Evolutionary conservation across 208 protist species (phyloP), one percentile per base, ranked within the genome.

Genomic region (Trypanosoma cruzi): DNA sequence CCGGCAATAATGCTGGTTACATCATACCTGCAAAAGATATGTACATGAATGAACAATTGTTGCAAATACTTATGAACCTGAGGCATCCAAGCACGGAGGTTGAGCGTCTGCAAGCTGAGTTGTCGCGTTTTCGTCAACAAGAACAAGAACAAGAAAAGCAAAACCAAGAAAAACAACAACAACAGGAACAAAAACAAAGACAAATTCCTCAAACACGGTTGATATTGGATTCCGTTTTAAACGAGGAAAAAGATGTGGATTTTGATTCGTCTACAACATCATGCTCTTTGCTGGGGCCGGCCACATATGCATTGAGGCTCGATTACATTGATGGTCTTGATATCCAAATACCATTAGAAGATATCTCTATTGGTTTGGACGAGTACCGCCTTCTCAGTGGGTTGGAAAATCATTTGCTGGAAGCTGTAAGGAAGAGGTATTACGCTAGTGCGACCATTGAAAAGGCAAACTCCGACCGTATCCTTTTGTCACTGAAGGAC

Each of bases 351-450:
- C 82, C 82, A 18, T 68, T 89, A 29, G 60, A 77, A 42, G 82
- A 86, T 29, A 26, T 93, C 20, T 66, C 82, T 24, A 58, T 90
- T 16, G 46, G 42, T 0, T 59, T 89, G 40, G 84, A 86, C 54
- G 44, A 71, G 26, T 94, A 94, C 71, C 79, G 85, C 57, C 74
- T 94, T 70, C 80, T 82, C 36, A 68, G 73, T 31, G 68, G 67
- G 24, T 54, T 64, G n/a, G 66, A 75, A 18, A 73, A 82, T 53
- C 85, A 79, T 22, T 56, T 88, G 32, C 69, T 91, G 37, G 70
- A 90, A 60, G 77, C 78, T 36, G 64, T 74, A 13, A 22, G 69
- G 24, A 64, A 82, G 58, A 78, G 74, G 58, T 53, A 48, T 8
- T 88, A 83, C 62, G 24, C 60, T 4, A 54, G 37, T 50, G 20